Base-by-base conservation (phyloP, 805 yeast species). In the Debaryomyces castellii region DNA sequence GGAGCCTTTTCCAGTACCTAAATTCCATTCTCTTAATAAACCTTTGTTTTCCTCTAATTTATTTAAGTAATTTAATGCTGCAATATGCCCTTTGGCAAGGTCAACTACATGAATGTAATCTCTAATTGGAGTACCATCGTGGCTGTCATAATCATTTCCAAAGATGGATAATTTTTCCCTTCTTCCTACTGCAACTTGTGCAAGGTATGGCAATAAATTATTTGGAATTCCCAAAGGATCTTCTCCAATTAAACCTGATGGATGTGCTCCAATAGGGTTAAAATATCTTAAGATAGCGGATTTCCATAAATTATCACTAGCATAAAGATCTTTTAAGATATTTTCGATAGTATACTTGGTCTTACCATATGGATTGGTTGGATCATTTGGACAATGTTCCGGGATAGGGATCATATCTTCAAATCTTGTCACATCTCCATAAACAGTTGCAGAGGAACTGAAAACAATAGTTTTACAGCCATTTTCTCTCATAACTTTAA, bases 181-280 rank as follows among this genome's bases (percentile, higher is more conserved):
- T 59, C 87, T 76, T 16, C 88, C 88, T 40, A 78, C 76, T 14
- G 92, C 92, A 9, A 86, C 91, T 62, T 86, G 89, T 2, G 90
- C 87, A 59, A 87, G 71, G 60, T 70, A 83, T 3, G 94, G 94
- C 51, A 88, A 70, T 54, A 87, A 66, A 55, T 87, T 87, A 66
- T 85, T 85, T 40, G 95, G 92, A 42, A 81, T 73, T 11, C 91
- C 91, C 49, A 79, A 69, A 5, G 91, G 91, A 60, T 87, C 91
- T 58, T 88, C 95, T 32, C 95, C 95, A 48, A 87, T 73, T 28
- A 81, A 65, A 10, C 94, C 94, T 2, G 89, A 80, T 3, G 91
- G 87, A 60, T 87, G 95, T 14, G 94, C 92, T 32, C 95, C 95
- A 52, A 86, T 85, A 28, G 95, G 94, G 59, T 87, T 87, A 71